Evolutionary conservation across 2,329 filamentous ascomycete genomes (phyloP).

Genomic region (Ramularia endophylla): DNA sequence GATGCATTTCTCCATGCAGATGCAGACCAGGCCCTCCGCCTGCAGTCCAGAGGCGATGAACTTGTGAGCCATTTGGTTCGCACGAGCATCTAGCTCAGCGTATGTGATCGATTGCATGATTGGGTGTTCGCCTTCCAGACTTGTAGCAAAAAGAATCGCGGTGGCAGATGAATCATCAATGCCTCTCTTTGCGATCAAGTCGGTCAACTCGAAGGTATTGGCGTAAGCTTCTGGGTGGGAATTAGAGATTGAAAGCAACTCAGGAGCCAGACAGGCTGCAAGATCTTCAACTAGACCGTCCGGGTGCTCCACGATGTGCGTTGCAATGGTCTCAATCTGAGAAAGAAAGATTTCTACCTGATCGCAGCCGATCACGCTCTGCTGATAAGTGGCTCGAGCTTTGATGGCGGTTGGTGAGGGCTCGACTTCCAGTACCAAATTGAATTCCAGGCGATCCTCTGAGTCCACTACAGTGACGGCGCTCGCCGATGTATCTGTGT

Average conservation of each 20-base stretch:
- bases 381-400: slow-evolving; percentile 52
- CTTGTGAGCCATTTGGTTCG: slow-evolving; percentile 58
- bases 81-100: slow-evolving; percentile 53
- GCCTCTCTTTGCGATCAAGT: slow-evolving; percentile 52
- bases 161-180: slow-evolving; percentile 44
- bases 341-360: slow-evolving; percentile 53
- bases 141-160: slow-evolving; percentile 60
- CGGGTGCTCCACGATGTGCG: slow-evolving; percentile 36
- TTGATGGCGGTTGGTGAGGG: slow-evolving; percentile 47
- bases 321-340: slow-evolving; percentile 55
- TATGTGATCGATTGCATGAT: slow-evolving; percentile 54
- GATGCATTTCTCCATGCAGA: slow-evolving; percentile 64
- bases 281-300: slow-evolving; percentile 32
- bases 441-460: slow-evolving; percentile 69
- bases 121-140: slow-evolving; percentile 36
- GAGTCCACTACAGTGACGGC: slow-evolving; percentile 49
- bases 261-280: slow-evolving; percentile 17
- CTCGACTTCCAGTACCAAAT: slow-evolving; percentile 69
- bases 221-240: slow-evolving; percentile 26
- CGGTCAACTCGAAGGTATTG: slow-evolving; percentile 30
- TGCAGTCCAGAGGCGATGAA: slow-evolving; percentile 45
- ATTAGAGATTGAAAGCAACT: slow-evolving; percentile 38
- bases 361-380: slow-evolving; percentile 46
- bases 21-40: slow-evolving; percentile 57
- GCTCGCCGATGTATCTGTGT: slow-evolving; percentile 22